Percentiles rank a stretch among this genome's conserved stretches.
Evolutionary conservation across 75 land plant species (phyloP).

Genomic region (Pinus taeda): DNA sequence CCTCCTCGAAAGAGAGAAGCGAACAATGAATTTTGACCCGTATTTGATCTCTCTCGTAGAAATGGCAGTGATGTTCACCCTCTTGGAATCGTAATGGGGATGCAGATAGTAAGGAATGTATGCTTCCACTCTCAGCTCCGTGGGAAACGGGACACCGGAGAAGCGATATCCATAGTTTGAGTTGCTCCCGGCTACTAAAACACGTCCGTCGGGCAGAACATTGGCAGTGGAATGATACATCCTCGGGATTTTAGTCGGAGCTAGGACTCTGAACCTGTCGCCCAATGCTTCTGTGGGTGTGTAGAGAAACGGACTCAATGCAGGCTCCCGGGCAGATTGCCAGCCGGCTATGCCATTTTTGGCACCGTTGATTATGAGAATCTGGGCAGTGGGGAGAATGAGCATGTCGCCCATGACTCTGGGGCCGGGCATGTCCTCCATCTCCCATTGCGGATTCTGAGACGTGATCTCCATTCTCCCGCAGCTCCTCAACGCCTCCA

Average conservation of each 20-base stretch:
- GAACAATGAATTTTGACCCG: constrained; percentile 26
- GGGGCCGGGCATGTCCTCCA: constrained; percentile 64
- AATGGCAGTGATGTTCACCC: constrained; percentile 11
- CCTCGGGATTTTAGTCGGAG: constrained; percentile 38
- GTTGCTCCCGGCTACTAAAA: constrained; percentile 27
- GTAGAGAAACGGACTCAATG: constrained; percentile 46
- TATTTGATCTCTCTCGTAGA: constrained; percentile 20
- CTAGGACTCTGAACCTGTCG: constrained; percentile 25
- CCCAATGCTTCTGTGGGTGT: not conserved
- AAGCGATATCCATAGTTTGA: constrained; percentile 9
- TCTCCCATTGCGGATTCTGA: constrained; percentile 44
- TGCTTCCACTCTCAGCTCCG: constrained; percentile 55
- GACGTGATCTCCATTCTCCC: constrained; percentile 55
- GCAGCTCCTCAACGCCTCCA: constrained; percentile 40
- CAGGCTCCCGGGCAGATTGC: constrained; percentile 39
- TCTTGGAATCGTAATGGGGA: constrained; percentile 1
- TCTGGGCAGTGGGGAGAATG: constrained; percentile 62
- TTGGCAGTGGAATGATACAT: constrained; percentile 66
- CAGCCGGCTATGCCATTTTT: constrained; percentile 60
- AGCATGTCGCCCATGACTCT: constrained; percentile 85
- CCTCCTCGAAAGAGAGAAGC: constrained; percentile 23
- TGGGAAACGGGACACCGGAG: constrained; percentile 44
- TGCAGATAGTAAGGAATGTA: constrained; percentile 34
- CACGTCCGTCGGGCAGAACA: constrained; percentile 51
- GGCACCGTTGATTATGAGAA: constrained; percentile 75